Evolutionary conservation across 768 basidiomycete genomes (phyloP).

Genomic region (Leucocoprinus sp.): DNA sequence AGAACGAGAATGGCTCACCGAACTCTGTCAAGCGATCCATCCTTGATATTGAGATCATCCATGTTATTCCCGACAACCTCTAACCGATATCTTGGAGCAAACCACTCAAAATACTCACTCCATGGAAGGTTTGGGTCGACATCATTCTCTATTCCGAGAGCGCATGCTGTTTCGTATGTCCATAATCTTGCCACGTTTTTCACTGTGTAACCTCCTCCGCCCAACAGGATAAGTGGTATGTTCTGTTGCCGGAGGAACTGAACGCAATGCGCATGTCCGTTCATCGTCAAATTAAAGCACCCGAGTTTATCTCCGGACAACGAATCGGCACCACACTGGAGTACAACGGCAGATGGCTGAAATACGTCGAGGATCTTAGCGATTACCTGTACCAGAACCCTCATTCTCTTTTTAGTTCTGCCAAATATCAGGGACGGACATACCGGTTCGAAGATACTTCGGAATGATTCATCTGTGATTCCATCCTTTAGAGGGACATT

Average conservation of each 20-base stretch:
- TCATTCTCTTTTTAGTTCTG: neutral
- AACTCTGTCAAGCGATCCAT: slow-evolving; percentile 73
- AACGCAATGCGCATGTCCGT: slow-evolving; percentile 90
- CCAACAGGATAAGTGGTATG: slow-evolving; percentile 83
- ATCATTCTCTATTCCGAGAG: slow-evolving; percentile 75
- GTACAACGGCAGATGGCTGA: slow-evolving; percentile 77
- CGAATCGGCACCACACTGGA: slow-evolving; percentile 97
- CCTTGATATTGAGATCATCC: slow-evolving; percentile 84
- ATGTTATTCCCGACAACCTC: slow-evolving; percentile 91
- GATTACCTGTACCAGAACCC: slow-evolving; percentile 51
- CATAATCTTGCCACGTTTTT: slow-evolving; percentile 93
- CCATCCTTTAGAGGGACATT: slow-evolving; percentile 95
- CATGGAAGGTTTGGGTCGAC: slow-evolving; percentile 75
- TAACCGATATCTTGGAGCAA: slow-evolving; percentile 88
- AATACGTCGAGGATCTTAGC: slow-evolving; percentile 81
- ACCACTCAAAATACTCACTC: slow-evolving; percentile 95
- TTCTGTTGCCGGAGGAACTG: slow-evolving; percentile 76
- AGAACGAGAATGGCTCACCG: slow-evolving; percentile 33
- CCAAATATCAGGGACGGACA: slow-evolving; percentile 22
- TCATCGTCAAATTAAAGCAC: slow-evolving; percentile 93
- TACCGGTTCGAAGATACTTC: slow-evolving; percentile 88
- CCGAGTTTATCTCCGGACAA: slow-evolving; percentile 93
- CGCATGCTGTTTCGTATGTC: slow-evolving; percentile 96
- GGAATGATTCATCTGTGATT: slow-evolving; percentile 82
- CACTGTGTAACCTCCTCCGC: slow-evolving; percentile 95